Percentiles rank a stretch among this genome's conserved stretches.
Evolutionary conservation across 169 alveolate species (phyloP).

Genomic region (Plasmodium falciparum): DNA sequence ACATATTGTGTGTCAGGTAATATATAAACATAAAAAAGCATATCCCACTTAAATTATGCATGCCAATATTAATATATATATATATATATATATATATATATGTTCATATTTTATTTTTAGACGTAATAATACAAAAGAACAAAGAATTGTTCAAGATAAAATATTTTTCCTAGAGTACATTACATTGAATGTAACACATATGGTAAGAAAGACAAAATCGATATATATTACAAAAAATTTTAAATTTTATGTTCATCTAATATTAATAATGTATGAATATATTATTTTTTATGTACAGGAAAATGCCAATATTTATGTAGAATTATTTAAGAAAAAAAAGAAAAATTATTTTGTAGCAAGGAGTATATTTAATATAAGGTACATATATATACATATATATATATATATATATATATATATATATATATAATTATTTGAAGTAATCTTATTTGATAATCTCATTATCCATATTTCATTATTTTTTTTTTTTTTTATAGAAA

Average conservation of each 20-base stretch:
- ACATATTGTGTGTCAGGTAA: conserved; percentile 63
- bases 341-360: conserved; percentile 67
- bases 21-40: not conserved
- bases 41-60: not conserved
- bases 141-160: conserved; percentile 48
- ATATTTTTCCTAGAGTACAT: conserved; percentile 61
- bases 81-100: conserved; percentile 3
- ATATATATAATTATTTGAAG: conserved; percentile 1
- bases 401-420: not conserved
- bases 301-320: conserved; percentile 48
- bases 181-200: conserved; percentile 14
- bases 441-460: not conserved
- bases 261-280: not conserved
- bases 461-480: not conserved
- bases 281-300: conserved; percentile 17
- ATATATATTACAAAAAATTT: not conserved
- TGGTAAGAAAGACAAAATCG: not conserved
- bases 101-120: conserved; percentile 4
- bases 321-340: conserved; percentile 52
- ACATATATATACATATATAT: not conserved
- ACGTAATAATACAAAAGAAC: conserved; percentile 49
- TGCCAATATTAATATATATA: not conserved
- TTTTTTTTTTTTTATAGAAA: conserved; percentile 17
- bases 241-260: not conserved
- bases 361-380: conserved; percentile 55